Evolutionary conservation across 495 filamentous ascomycete species (phyloP), one percentile per base, ranked within the genome.

Genomic region (Aspergillus leporis): DNA sequence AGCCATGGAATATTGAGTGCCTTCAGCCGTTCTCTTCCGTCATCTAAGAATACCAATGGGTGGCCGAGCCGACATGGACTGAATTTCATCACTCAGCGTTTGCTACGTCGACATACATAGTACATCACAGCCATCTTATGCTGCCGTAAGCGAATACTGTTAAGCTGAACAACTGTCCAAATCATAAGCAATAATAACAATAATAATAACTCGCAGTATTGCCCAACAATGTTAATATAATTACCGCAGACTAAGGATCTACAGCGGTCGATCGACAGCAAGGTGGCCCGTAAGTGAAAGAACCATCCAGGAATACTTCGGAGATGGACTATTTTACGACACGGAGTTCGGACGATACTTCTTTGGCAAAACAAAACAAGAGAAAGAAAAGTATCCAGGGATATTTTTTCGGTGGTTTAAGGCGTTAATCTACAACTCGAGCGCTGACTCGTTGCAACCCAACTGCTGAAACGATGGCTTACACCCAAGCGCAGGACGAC

Each of bases 391-490:
- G 5, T 16, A 38, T 14, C 16, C 56, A 52, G 47, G 47, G 47
- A 51, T 51, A 58, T n/a, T 30, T 22, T 18, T n/a, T n/a, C n/a
- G 21, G 34, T 45, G 45, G 45, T 21, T 55, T 32, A 14, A 28
- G 48, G 30, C 36, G 19, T 6, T 8, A 14, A 25, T 32, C 4
- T 30, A 30, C 10, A 51, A 34, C 13, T 30, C 21, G 8, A 23
- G 12, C 25, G 28, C 19, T 56, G 34, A 40, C 54, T 58, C 31
- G 60, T 57, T 14, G 38, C 38, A 41, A 18, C 13, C 38, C 34
- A 19, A 47, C 50, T 59, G 59, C 55, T 66, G 66, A 65, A 66
- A 66, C 52, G 58, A 63, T 55, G 61, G 60, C 58, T 60, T 60
- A 51, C 58, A 19, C 41, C 25, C 41, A 56, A 32, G 48, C 38